Percentiles rank a stretch among this genome's conserved stretches.
Conservation (phyloP, 208 protist species). For the Crithidia expoeki region DNA sequence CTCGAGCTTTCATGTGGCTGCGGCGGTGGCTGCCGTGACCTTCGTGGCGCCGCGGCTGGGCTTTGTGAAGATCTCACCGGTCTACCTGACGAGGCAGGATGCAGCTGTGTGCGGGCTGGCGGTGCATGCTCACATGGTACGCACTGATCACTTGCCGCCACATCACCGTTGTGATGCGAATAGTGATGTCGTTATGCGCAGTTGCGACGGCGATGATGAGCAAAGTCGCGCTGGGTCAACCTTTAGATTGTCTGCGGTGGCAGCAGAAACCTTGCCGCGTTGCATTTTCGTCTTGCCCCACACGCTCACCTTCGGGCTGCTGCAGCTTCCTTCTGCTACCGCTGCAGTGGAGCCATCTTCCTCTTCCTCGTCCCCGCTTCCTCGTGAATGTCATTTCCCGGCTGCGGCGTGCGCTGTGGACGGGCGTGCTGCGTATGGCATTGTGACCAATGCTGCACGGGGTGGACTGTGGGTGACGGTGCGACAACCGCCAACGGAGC, state of each 20-base stretch:
- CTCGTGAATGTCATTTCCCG: not conserved
- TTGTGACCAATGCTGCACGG: not conserved
- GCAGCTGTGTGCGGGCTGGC: constrained; percentile 9
- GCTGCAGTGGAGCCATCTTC: not conserved
- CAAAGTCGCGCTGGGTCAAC: not conserved
- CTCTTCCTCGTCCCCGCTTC: not conserved
- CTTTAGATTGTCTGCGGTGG: not conserved
- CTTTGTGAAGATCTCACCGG: not conserved
- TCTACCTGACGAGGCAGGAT: constrained; percentile 7
- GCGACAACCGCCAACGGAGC: constrained; percentile 16
- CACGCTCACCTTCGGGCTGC: not conserved
- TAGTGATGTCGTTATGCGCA: not conserved
- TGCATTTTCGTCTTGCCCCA: not conserved
- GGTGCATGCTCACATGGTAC: constrained; percentile 10
- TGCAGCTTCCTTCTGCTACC: not conserved
- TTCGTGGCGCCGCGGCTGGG: not conserved
- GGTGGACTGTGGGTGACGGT: not conserved
- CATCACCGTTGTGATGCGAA: not conserved
- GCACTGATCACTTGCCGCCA: not conserved
- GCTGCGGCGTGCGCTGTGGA: constrained; percentile 5
- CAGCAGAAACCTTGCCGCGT: not conserved
- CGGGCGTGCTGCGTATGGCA: not conserved
- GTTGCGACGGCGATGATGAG: not conserved
- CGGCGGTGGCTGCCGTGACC: constrained; percentile 18
- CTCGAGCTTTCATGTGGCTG: constrained; percentile 1